Percentiles rank a stretch among this genome's conserved stretches.
Evolutionary conservation across 805 yeast species (phyloP).

Genomic region (Wickerhamiella spandovensis): DNA sequence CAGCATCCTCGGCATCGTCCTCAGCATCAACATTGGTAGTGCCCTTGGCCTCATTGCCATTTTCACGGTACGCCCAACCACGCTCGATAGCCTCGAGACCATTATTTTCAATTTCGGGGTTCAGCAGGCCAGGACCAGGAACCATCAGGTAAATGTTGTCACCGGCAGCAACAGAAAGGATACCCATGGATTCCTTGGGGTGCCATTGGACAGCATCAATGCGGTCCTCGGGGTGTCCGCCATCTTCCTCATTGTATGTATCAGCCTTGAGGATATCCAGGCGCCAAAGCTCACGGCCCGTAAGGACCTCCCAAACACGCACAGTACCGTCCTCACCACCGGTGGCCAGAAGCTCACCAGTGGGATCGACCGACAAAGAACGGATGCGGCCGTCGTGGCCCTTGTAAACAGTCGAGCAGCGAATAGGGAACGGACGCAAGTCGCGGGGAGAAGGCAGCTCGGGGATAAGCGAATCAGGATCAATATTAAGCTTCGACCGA

Average conservation of each 20-base stretch:
- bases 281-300: slow-evolving; percentile 85
- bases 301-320: slow-evolving; percentile 89
- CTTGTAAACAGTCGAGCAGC: slow-evolving; percentile 65
- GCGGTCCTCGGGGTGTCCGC: slow-evolving; percentile 34
- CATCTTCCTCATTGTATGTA: slow-evolving; percentile 18
- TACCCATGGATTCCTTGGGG: slow-evolving; percentile 61
- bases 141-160: slow-evolving; percentile 64
- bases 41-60: slow-evolving; percentile 20
- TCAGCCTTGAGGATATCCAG: slow-evolving; percentile 25
- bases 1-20: slow-evolving; percentile 27
- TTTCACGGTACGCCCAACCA: slow-evolving; percentile 75
- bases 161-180: slow-evolving; percentile 75
- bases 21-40: slow-evolving; percentile 18
- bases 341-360: slow-evolving; percentile 91
- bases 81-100: slow-evolving; percentile 69
- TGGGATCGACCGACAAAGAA: slow-evolving; percentile 70
- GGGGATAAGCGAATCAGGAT: slow-evolving; percentile 91
- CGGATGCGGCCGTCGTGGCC: slow-evolving; percentile 83
- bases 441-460: slow-evolving; percentile 95
- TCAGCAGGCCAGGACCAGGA: slow-evolving; percentile 70
- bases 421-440: slow-evolving; percentile 90
- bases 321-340: slow-evolving; percentile 96
- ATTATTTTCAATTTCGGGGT: slow-evolving; percentile 69
- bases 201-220: slow-evolving; percentile 62
- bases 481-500: slow-evolving; percentile 78